Percentiles rank a stretch among this genome's conserved stretches.
Evolutionary conservation across 106 monocot species (phyloP).

Genomic region (Phalaenopsis aphrodite): DNA sequence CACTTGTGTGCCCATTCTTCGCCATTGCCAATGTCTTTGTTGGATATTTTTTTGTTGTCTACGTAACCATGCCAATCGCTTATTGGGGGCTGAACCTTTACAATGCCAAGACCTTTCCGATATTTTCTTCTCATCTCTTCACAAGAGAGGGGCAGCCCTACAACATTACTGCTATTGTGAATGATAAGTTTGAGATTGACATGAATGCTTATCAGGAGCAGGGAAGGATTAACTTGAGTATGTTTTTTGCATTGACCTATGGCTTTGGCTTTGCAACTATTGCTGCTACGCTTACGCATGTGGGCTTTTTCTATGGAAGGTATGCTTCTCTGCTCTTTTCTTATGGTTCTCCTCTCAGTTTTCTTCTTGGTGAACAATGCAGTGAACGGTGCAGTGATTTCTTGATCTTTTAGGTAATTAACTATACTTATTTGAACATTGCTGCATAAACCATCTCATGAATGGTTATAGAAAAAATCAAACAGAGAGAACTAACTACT

Average conservation of each 20-base stretch:
- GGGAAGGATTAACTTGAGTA: constrained; percentile 63
- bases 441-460: no score
- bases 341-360: not conserved
- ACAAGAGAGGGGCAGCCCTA: constrained; percentile 33
- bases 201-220: constrained; percentile 48
- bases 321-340: constrained; percentile 6
- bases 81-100: constrained; percentile 81
- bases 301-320: constrained; percentile 85
- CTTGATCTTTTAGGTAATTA: no score
- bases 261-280: constrained; percentile 88
- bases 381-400: no score
- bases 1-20: constrained; percentile 79
- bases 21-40: constrained; percentile 73
- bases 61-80: constrained; percentile 44
- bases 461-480: no score
- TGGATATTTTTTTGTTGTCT: constrained; percentile 48
- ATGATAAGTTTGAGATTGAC: constrained; percentile 72
- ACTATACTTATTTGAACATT: no score
- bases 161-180: constrained; percentile 66
- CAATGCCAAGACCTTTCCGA: constrained; percentile 72
- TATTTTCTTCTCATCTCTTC: constrained; percentile 77
- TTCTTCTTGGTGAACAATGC: not conserved
- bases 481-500: no score
- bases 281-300: constrained; percentile 74
- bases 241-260: constrained; percentile 75